These are phyloP conservation scores for Mucor irregularis DNA, from an alignment of 371 early-diverging fungal species.

Conservation along the genomic window DNA sequence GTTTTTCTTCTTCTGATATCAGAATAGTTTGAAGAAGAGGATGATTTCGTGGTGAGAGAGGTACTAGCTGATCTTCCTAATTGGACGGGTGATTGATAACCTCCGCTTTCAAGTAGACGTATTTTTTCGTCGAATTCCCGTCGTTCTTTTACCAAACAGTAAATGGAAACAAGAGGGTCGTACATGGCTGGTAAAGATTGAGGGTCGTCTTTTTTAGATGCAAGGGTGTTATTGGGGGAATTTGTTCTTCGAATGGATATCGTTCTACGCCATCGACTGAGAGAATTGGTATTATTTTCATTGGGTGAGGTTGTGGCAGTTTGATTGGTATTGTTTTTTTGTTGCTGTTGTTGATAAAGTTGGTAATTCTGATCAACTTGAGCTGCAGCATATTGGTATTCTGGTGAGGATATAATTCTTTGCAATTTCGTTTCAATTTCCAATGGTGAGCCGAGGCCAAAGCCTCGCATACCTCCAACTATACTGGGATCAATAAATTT, in stretches of 20 bases:
- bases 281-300: background rate
- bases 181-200: conserved; percentile 44
- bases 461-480: conserved; percentile 48
- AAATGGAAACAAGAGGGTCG: conserved; percentile 81
- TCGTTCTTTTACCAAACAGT: conserved; percentile 81
- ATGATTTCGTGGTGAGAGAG: conserved; percentile 13
- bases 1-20: conserved; percentile 18
- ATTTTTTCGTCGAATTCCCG: conserved; percentile 30
- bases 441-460: conserved; percentile 37
- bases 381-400: conserved; percentile 36
- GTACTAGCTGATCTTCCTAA: conserved; percentile 27
- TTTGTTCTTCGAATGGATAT: background rate
- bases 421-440: conserved; percentile 33
- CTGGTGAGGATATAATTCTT: conserved; percentile 30
- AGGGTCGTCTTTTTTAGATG: conserved; percentile 30
- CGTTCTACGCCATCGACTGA: conserved; percentile 8
- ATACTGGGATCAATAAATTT: conserved; percentile 30
- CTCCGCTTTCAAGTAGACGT: conserved; percentile 8
- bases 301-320: background rate
- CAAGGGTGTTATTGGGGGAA: background rate
- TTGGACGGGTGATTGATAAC: conserved; percentile 21
- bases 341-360: background rate
- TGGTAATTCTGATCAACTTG: conserved; percentile 25
- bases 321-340: conserved; percentile 5
- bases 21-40: background rate